Evolutionary conservation across 495 filamentous ascomycete species (phyloP).

Genomic region (Xylona heveae): DNA sequence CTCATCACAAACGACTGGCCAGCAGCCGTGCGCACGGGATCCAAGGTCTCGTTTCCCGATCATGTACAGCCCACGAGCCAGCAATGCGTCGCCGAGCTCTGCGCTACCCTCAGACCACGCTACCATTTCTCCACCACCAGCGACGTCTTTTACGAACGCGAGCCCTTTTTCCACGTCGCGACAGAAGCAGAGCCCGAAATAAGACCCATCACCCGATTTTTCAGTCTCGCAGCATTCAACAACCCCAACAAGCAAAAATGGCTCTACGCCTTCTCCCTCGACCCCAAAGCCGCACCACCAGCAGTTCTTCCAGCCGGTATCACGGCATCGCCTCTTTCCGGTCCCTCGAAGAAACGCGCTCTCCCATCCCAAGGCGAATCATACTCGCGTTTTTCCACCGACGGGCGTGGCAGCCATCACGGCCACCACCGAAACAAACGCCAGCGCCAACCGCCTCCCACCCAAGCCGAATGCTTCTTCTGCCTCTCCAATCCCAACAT

Average conservation of each 20-base stretch:
- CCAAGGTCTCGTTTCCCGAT: conserved; percentile 30
- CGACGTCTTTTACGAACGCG: conserved; percentile 61
- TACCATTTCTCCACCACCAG: conserved; percentile 69
- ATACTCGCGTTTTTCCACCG: conserved; percentile 36
- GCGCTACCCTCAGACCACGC: conserved; percentile 50
- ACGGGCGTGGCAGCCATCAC: conserved; percentile 7
- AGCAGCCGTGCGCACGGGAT: conserved; percentile 36
- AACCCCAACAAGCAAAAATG: conserved; percentile 60
- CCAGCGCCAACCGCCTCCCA: conserved; percentile 35
- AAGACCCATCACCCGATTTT: conserved; percentile 57
- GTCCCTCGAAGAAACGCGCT: conserved; percentile 25
- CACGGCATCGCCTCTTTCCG: conserved; percentile 46
- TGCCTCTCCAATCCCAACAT: conserved; percentile 70
- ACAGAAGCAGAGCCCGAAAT: conserved; percentile 27
- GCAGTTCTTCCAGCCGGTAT: conserved; percentile 37
- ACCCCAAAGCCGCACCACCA: conserved; percentile 34
- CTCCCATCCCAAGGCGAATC: conserved; percentile 27
- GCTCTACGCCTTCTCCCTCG: conserved; percentile 73
- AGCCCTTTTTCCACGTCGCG: conserved; percentile 68
- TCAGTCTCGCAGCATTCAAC: conserved; percentile 59
- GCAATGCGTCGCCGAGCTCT: conserved; percentile 51
- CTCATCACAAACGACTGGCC: conserved; percentile 79
- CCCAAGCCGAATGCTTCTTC: conserved; percentile 77
- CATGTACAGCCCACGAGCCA: conserved; percentile 20
- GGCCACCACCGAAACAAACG: conserved; percentile 27